Conservation (phyloP, 2,329 filamentous ascomycete species). For the Epichloe bromicola region DNA sequence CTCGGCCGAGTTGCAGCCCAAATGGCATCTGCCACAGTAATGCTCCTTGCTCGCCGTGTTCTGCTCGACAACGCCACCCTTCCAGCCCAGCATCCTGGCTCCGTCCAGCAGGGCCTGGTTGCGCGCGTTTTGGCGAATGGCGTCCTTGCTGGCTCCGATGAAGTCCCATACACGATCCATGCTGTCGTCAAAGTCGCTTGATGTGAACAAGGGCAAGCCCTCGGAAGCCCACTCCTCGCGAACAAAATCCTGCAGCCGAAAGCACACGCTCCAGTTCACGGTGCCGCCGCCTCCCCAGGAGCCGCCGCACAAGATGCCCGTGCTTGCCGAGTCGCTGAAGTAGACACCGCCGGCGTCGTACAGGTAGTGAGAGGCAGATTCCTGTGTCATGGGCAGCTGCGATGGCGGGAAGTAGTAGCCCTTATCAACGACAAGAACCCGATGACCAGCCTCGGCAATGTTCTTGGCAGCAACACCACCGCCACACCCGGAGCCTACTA, state of each 20-base stretch:
- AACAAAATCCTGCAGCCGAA: conserved; percentile 60
- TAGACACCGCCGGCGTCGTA: conserved; percentile 55
- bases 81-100: conserved; percentile 58
- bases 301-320: conserved; percentile 53
- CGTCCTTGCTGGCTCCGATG: conserved; percentile 59
- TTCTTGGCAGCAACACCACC: conserved; percentile 72
- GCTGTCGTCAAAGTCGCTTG: conserved; percentile 60
- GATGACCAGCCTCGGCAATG: conserved; percentile 60
- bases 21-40: conserved; percentile 53
- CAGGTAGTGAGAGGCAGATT: conserved; percentile 46
- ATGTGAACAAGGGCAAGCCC: conserved; percentile 62
- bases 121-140: conserved; percentile 58
- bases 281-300: conserved; percentile 80
- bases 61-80: conserved; percentile 56
- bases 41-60: conserved; percentile 66
- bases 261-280: conserved; percentile 65
- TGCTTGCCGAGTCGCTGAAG: conserved; percentile 41
- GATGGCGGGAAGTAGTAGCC: conserved; percentile 61
- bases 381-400: conserved; percentile 61
- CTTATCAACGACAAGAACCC: conserved; percentile 73
- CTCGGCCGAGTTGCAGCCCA: conserved; percentile 50
- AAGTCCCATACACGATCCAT: conserved; percentile 66
- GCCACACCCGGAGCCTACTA: conserved; percentile 80
- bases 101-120: conserved; percentile 67
- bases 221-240: conserved; percentile 66